Evolutionary conservation across 78 protist genomes (phyloP), one percentile per base, ranked within the genome.

Genomic region (Dictyostelium intermedium): DNA sequence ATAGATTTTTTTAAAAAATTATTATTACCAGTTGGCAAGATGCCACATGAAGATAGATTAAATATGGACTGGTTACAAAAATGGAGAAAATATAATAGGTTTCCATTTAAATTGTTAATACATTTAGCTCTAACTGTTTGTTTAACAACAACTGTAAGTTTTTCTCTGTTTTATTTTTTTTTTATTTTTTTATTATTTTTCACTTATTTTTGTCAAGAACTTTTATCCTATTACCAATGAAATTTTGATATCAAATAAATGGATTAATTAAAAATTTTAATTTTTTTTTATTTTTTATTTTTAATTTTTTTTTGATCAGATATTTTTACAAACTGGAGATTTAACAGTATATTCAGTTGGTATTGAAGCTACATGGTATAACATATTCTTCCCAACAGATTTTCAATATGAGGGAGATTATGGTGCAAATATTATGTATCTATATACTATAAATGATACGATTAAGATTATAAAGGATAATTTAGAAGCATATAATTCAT

Each of bases 61-160:
- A 89, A 89, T 89, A 80, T 89, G 87, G 82, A 89, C 81, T 89
- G 94, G 94, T 35, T 89, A 79, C 87, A 89, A 70, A 89, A 89
- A 35, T 89, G 94, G 94, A 89, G 82, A 50, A 63, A 80, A 69
- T 89, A 89, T 80, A 89, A 89, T 81, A 89, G 94, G 73, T 89
- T 89, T 60, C 94, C 94, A 32, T 89, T 78, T 50, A 89, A 89
- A 70, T 35, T 89, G n/a, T 63, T 78, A 3, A 84, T 89, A 45
- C 94, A 89, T 89, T 63, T 80, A 47, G 60, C 82, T 10, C 23
- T 89, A 20, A 89, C 94, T 16, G 25, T 89, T 43, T 89, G 94
- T 89, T 69, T 89, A 34, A 89, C 94, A 18, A n/a, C 74, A 39
- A 78, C 73, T 69, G 94, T 89, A 76, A 20, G 92, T 85, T 43